Base-by-base conservation (phyloP, 1,139 yeast species). In the Blastobotrys petasosporus region DNA sequence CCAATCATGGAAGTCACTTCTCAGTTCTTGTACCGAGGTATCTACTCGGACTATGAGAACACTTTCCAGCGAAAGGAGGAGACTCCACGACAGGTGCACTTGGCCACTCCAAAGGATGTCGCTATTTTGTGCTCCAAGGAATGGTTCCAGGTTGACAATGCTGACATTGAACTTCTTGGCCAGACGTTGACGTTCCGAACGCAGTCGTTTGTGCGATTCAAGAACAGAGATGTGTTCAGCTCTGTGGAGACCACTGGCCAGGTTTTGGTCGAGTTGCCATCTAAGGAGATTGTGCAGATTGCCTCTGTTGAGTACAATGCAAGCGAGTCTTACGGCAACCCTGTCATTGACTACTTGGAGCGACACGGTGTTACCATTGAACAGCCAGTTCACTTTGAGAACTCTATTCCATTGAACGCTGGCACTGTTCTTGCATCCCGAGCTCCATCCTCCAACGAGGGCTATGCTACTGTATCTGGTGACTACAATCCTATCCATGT, bases 401-500 rank as follows among this genome's bases (percentile, higher is more conserved):
- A 87, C 64, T 79, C 87, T 47, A 90, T 90, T 61, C 95, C 97
- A 59, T 77, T 92, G 57, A 81, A 86, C 45, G 80, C 87, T 51
- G 79, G 77, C 56, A 85, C 92, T 57, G 82, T 77, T 57, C 74
- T 85, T 59, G 69, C 76, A 40, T 76, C 86, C 29, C 82, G 82
- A 63, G 85, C 94, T 39, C 94, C 94, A 56, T 78, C 83, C 50
- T 80, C 90, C 47, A 92, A 92, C 67, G 97, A 88, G 71, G 88
- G 95, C 38, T 94, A 94, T 65, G 98, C 97, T 53, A 85, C 82
- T 63, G 97, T 92, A 38, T 92, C 98, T 54, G 97, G 98, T 64
- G 99, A 92, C 68, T 90, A 79, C 80, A 92, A 92, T 69, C 98
- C 99, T 55, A 92, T 92, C 59, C 99, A 92, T 66, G 98, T 92